Evolutionary conservation across 2,329 filamentous ascomycete species (phyloP).

Genomic region (Aureobasidium sp.): DNA sequence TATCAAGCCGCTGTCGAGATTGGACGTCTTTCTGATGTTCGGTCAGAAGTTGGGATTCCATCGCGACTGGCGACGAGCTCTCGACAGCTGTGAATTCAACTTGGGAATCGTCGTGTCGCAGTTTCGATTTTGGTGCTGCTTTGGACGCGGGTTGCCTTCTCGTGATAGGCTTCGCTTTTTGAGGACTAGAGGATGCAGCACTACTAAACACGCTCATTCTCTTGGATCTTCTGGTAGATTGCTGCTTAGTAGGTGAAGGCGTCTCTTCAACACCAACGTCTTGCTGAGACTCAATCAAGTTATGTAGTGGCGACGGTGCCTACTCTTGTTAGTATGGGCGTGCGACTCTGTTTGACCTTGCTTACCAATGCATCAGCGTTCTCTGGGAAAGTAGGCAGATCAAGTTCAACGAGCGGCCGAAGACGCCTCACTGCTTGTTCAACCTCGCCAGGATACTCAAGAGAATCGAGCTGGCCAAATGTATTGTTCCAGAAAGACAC

Average conservation of each 20-base stretch:
- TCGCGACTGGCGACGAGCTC: constrained; percentile 42
- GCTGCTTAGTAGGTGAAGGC: not conserved
- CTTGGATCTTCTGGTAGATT: constrained; percentile 3
- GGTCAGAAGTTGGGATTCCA: constrained; percentile 66
- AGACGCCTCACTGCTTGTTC: constrained; percentile 54
- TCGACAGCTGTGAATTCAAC: constrained; percentile 65
- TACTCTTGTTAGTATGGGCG: not conserved
- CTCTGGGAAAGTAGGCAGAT: constrained; percentile 40
- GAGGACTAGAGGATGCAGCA: constrained; percentile 13
- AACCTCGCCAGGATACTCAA: constrained; percentile 58
- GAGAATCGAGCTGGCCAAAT: constrained; percentile 50
- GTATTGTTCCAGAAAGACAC: constrained; percentile 60
- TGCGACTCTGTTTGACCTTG: not conserved
- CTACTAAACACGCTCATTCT: constrained; percentile 15
- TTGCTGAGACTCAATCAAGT: constrained; percentile 1
- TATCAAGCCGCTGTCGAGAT: constrained; percentile 57
- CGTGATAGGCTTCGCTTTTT: not conserved
- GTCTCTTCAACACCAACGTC: constrained; percentile 15
- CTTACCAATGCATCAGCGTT: constrained; percentile 30
- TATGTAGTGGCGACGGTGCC: not conserved
- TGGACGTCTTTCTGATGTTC: constrained; percentile 71
- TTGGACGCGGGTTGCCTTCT: not conserved
- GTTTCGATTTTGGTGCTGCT: constrained; percentile 32
- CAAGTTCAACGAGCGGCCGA: constrained; percentile 44
- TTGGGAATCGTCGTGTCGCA: constrained; percentile 75